phyloP scores from a whole-genome alignment of 768 basidiomycete species.

The Saitozyma sp. region DNA sequence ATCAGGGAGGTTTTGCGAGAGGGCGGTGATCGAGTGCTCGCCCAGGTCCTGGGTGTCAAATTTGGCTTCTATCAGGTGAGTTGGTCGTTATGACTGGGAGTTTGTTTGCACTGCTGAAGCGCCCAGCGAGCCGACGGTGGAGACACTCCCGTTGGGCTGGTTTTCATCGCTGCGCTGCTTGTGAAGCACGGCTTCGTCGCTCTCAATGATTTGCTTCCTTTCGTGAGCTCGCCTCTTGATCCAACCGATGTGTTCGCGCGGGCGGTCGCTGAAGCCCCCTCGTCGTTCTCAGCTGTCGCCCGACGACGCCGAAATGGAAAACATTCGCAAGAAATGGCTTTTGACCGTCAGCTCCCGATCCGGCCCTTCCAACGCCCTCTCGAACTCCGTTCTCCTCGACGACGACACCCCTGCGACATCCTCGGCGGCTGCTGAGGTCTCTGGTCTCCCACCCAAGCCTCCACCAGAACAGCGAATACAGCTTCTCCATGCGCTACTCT shows the following conservation, averaged over 20 bases:
- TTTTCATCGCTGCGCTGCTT: conserved; percentile 78
- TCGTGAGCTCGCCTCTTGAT: conserved; percentile 58
- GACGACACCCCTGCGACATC: conserved; percentile 55
- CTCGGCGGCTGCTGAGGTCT: conserved; percentile 53
- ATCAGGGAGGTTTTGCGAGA: conserved; percentile 48
- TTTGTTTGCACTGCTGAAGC: not conserved
- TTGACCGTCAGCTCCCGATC: conserved; percentile 24
- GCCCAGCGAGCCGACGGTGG: conserved; percentile 58
- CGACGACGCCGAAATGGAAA: conserved; percentile 72
- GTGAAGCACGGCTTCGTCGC: conserved; percentile 87
- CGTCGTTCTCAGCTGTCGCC: conserved; percentile 64
- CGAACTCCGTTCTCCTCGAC: conserved; percentile 57
- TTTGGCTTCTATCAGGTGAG: conserved; percentile 84
- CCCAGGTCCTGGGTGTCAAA: conserved; percentile 98
- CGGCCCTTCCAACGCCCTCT: conserved; percentile 34
- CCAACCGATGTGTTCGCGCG: not conserved
- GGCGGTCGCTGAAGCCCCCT: not conserved
- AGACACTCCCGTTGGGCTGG: conserved; percentile 73
- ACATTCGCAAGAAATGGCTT: conserved; percentile 66
- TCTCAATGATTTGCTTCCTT: conserved; percentile 86
- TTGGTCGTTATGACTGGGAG: not conserved
- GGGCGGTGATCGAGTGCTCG: conserved; percentile 45
- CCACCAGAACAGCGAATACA: conserved; percentile 70
- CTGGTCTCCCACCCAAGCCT: conserved; percentile 52
- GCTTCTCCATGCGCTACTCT: conserved; percentile 74